A percentile compares a stretch with the other conserved stretches of the same genome.
Conservation (phyloP, 163 green algal species). For the Coccomyxa subellipsoidea region DNA sequence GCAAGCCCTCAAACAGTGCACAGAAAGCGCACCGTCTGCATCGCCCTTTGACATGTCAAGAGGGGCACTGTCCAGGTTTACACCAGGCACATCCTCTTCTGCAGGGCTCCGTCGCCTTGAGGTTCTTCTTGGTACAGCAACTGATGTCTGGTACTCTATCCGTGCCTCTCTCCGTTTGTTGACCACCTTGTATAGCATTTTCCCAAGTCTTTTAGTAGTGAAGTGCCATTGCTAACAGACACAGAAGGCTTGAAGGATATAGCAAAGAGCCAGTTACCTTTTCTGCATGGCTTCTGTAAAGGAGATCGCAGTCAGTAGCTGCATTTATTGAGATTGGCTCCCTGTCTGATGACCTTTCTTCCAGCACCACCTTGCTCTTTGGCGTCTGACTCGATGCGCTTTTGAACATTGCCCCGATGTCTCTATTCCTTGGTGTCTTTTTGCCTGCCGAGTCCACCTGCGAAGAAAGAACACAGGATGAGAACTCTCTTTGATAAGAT, state of each 20-base stretch:
- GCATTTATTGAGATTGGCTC: not conserved
- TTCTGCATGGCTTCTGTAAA: not conserved
- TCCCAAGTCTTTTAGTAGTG: not conserved
- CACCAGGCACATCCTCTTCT: not conserved
- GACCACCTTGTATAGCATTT: not conserved
- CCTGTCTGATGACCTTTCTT: not conserved
- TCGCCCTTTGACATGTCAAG: not conserved
- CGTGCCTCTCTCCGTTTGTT: not conserved
- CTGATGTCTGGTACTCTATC: not conserved
- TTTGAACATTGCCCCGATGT: not conserved
- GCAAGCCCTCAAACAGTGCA: not conserved
- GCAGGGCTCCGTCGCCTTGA: not conserved
- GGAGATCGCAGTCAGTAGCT: not conserved
- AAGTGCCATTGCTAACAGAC: no score
- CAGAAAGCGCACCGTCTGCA: not conserved
- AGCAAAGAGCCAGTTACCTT: no score
- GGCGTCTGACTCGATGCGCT: not conserved
- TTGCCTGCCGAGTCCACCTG: not conserved
- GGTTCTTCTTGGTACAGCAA: not conserved
- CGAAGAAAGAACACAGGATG: not conserved
- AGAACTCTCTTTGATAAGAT: not conserved
- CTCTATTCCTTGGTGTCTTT: not conserved
- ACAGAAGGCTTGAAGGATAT: no score
- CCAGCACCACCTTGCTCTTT: not conserved
- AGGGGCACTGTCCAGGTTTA: not conserved